Evolutionary conservation across 768 basidiomycete species (phyloP), one percentile per base, ranked within the genome.

Genomic region (Suillus tomentosus): DNA sequence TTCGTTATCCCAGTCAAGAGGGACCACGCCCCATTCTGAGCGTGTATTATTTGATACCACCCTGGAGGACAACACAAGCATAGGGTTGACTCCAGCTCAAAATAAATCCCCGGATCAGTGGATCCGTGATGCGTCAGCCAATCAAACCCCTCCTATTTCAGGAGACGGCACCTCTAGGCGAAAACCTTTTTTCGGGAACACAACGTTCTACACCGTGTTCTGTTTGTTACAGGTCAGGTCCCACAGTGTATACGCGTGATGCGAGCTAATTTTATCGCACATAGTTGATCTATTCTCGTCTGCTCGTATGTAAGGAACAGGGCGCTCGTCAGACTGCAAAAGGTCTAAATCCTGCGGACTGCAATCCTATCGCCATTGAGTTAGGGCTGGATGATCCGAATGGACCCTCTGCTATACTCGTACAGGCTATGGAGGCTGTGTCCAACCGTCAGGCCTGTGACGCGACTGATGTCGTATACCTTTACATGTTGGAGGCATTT

Each of bases 131-230:
- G 73, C 77, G 45, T 68, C 75, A n/a, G 70, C 72, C 39, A 65
- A 64, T 42, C 74, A 53, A 65, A 60, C 67, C 34, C 67, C 71
- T 56, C 62, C 62, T n/a, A 68, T 70, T 65, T 65, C 70, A 15
- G 67, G 59, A 40, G 58, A 75, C n/a, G 79, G 79, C 63, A 61
- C 68, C 8, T 67, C 70, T 59, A 81, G 78, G 61, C 79, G 82
- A 54, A 84, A 76, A 61, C 83, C 90, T 10, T 93, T 98, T 77
- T 99, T 96, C 77, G 86, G 86, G 64, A 97, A 98, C 78, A 94
- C 93, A 55, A 91, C 94, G 24, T 93, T 95, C 74, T 99, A 99
- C 78, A 92, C 92, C 8, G 74, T 98, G 60, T 74, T 99, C 68
- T 89, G 97, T 58, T 79, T 96, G 60, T 74, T 99, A 58, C 95